Evolutionary conservation across 257 asterid species (phyloP), one percentile per base, ranked within the genome.

Genomic region (Solanum pinnatisectum): DNA sequence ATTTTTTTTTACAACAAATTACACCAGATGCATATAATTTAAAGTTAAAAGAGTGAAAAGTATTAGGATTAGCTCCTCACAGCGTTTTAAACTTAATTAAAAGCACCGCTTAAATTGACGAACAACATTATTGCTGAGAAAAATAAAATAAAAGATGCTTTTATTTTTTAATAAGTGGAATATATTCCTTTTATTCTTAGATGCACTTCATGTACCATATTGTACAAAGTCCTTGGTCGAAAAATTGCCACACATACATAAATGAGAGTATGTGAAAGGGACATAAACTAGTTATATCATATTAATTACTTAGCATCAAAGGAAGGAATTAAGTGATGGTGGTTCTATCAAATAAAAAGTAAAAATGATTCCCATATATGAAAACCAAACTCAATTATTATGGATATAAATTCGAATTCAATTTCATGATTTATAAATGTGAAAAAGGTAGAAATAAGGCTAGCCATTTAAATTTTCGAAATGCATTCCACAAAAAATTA

Each of bases 231-330:
- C 39, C 2, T 46, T 81, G 85, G 42, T 81, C 46, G 42, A 46
- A 46, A 81, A 44, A 46, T 7, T 46, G 18, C 42, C 85, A 46
- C 42, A 46, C 56, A 81, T 46, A 46, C 85, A 46, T 79, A 10
- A 3, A 81, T 6, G 5, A 49, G 15, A 44, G 11, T 32, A 49
- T 49, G 83, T 74, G 85, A 82, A 79, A 88, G 87, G 84, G 73
- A 84, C 72, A 78, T 4, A 63, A 56, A 72, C 44, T 76, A 65
- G 32, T 42, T 20, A 60, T 4, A 6, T n/a, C 27, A 32, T 16
- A 49, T 52, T 72, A 49, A 83, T 89, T 87, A 22, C 91, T 89
- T 86, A 67, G 63, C 63, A 82, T 35, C 32, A 86, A 90, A 87
- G 90, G 79, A 86, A 86, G 37, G 25, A 78, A 33, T 56, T 52